Evolutionary conservation across 768 basidiomycete genomes (phyloP), one percentile per base, ranked within the genome.

Genomic region (Mycena vitilis): DNA sequence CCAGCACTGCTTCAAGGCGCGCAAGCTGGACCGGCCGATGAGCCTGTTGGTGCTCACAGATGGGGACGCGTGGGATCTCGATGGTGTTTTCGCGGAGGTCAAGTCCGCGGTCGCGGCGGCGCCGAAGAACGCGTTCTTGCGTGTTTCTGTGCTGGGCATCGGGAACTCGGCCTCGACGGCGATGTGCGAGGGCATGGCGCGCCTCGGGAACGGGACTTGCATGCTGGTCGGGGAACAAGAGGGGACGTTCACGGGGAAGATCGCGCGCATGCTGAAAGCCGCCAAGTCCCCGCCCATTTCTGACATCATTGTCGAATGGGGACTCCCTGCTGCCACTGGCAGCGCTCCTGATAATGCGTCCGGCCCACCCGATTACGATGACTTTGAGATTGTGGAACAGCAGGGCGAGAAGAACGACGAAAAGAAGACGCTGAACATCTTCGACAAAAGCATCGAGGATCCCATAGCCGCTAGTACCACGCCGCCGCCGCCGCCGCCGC

Each of bases 101-200:
- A 23, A 74, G 5, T 42, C 60, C 0, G 79, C 78, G 9, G 72
- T 83, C 11, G 63, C 5, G 4, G 58, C 44, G 16, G 72, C 79
- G 18, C 59, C 73, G 6, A 45, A 65, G 0, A 45, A 73, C 1
- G 78, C 78, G 0, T 72, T 72, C 13, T 22, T 82, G 6, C 83
- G 86, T 1, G 73, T 85, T 8, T 87, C 85, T 52, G 78, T 81
- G 12, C 78, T 87, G 0, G 86, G 86, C 0, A 83, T 87, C 16
- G 86, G 86, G 12, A 42, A 72, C 20, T 66, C 61, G 0, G 82
- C 78, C 0, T 84, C 84, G 8, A 82, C 79, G 4, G 81, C 78
- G 1, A 75, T 82, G 71, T 84, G 83, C 66, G 75, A 81, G 42
- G 71, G 77, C 0, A 78, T 87, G 37, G 86, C 86, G 0, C 73